A percentile compares a stretch with the other conserved stretches of the same genome.
Conservation (phyloP, 371 early-diverging fungal species). For the Hamiltosporidium tvaerminnensis region DNA sequence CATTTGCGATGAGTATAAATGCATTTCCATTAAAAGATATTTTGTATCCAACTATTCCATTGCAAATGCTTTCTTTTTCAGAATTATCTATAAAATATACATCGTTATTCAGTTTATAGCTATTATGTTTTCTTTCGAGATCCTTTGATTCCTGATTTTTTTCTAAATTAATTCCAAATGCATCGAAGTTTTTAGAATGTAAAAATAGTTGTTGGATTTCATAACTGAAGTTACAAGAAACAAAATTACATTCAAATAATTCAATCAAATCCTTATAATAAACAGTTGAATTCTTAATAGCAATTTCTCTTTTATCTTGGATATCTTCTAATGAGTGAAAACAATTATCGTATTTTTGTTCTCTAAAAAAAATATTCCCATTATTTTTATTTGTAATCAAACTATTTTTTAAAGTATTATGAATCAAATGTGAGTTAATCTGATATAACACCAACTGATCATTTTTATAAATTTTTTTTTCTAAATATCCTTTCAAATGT, state of each 20-base stretch:
- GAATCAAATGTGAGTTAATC: too few species aligned
- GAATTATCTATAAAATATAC: neutral
- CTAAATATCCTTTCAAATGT: too few species aligned
- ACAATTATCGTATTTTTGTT: too few species aligned
- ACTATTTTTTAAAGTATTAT: too few species aligned
- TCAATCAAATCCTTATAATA: neutral
- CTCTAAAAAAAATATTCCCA: too few species aligned
- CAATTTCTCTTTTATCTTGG: neutral
- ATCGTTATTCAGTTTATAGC: neutral
- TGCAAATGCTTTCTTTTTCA: constrained; percentile 12
- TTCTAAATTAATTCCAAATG: neutral
- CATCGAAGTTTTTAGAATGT: neutral
- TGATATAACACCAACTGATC: too few species aligned
- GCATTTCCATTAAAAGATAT: constrained; percentile 64
- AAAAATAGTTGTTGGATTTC: neutral
- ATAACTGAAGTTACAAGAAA: neutral
- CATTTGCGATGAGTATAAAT: constrained; percentile 81
- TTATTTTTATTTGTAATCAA: too few species aligned
- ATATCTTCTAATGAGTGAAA: neutral
- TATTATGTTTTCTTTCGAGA: neutral
- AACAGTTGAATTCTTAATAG: neutral
- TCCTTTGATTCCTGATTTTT: neutral
- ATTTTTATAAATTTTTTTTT: too few species aligned
- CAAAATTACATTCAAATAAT: neutral
- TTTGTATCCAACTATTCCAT: constrained; percentile 87